phyloP scores from a whole-genome alignment of 345 rosid genomes.

The Ailanthus altissimus region DNA sequence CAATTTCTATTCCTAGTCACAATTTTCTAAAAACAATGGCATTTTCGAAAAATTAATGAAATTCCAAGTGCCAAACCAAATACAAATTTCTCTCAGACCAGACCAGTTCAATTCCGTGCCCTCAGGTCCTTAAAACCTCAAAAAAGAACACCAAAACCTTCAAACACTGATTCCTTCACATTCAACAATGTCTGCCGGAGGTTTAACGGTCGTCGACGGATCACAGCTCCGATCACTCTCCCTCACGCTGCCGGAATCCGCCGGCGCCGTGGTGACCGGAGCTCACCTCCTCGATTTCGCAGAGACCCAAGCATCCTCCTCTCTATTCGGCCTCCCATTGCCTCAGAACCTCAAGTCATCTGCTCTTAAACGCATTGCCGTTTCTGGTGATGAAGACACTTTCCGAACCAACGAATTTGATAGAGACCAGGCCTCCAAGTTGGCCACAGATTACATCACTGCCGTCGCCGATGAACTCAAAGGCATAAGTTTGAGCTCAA shows the following conservation, averaged over 20 bases:
- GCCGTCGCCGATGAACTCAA: slow-evolving; percentile 65
- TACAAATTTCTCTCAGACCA: not conserved
- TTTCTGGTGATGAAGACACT: slow-evolving; percentile 33
- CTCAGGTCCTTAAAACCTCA: not conserved
- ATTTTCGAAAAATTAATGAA: slow-evolving; percentile 7
- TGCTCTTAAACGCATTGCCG: slow-evolving; percentile 49
- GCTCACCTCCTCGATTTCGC: slow-evolving; percentile 65
- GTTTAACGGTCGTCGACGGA: slow-evolving; percentile 68
- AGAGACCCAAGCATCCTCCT: slow-evolving; percentile 50
- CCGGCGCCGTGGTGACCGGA: slow-evolving; percentile 38
- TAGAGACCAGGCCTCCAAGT: slow-evolving; percentile 39
- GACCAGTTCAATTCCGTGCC: slow-evolving; percentile 4
- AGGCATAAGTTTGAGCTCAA: slow-evolving; percentile 39
- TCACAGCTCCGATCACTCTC: slow-evolving; percentile 54
- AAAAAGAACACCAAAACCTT: not conserved
- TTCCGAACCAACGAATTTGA: slow-evolving; percentile 42
- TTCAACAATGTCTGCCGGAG: slow-evolving; percentile 57
- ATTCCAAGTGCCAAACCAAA: slow-evolving; percentile 8
- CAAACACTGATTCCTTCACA: slow-evolving; percentile 11
- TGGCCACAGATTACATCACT: slow-evolving; percentile 45
- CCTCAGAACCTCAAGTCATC: slow-evolving; percentile 54
- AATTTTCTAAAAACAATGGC: slow-evolving; percentile 9
- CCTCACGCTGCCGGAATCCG: slow-evolving; percentile 39
- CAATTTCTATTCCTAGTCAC: no score
- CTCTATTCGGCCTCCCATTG: slow-evolving; percentile 60